phyloP scores from a whole-genome alignment of 345 rosid species.

The Geranium brycei region DNA sequence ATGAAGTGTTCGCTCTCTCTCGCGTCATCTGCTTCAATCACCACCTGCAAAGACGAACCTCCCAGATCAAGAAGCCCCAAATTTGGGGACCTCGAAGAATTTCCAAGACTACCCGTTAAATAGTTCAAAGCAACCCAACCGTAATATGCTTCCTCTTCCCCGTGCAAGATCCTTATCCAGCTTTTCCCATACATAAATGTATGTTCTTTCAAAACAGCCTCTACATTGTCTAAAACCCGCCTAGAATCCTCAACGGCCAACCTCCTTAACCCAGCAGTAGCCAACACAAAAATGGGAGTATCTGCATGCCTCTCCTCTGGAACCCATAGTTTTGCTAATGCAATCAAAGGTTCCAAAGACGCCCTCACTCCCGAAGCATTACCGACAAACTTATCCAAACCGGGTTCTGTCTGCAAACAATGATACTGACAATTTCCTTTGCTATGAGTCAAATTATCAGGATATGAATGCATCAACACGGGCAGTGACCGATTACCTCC shows the following conservation, averaged over 20 bases:
- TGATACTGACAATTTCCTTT: slow-evolving; percentile 37
- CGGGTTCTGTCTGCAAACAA: slow-evolving; percentile 52
- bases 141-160: slow-evolving; percentile 57
- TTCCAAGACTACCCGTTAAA: slow-evolving; percentile 31
- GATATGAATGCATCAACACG: slow-evolving; percentile 27
- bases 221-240: slow-evolving; percentile 31
- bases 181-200: slow-evolving; percentile 24
- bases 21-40: slow-evolving; percentile 22
- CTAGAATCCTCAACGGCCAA: slow-evolving; percentile 22
- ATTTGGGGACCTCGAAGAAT: slow-evolving; percentile 20
- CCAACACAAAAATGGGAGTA: slow-evolving; percentile 43
- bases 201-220: slow-evolving; percentile 27
- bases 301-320: slow-evolving; percentile 29
- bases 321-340: slow-evolving; percentile 28
- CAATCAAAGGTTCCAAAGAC: slow-evolving; percentile 36
- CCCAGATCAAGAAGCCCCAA: slow-evolving; percentile 55
- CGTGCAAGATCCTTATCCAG: slow-evolving; percentile 43
- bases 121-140: slow-evolving; percentile 57
- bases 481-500: slow-evolving; percentile 19
- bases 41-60: slow-evolving; percentile 57
- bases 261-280: slow-evolving; percentile 53
- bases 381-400: slow-evolving; percentile 41
- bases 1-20: slow-evolving; percentile 17
- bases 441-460: slow-evolving; percentile 20
- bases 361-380: slow-evolving; percentile 35